Base-by-base conservation (phyloP, 768 basidiomycete genomes). In the Tylopilus vinaceipallidus region DNA sequence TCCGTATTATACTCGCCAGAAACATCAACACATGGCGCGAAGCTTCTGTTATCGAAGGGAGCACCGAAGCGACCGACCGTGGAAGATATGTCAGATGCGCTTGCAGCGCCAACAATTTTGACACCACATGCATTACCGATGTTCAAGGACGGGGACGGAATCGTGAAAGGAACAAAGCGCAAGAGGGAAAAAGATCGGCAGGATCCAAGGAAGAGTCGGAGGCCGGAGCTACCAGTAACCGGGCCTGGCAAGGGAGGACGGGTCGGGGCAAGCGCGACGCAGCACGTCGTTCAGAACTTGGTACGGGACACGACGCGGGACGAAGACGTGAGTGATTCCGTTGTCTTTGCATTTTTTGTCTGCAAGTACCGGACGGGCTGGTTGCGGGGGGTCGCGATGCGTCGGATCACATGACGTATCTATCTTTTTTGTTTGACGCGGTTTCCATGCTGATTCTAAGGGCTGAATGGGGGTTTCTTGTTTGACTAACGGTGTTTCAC, bases 191-290 rank as follows among this genome's bases (percentile, higher is more conserved):
- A 87, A 72, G 91, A 92, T 55, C 73, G 91, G 55, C 70, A 81
- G 77, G 92, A 97, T 72, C 88, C 91, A 35, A 80, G 89, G 62
- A 97, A 97, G 80, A 93, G 91, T 71, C 81, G 81, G 62, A 80
- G 94, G 56, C 97, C 97, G 19, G 91, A 93, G 64, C 75, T 95
- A 61, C 97, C 97, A 23, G 84, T 99, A 46, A 86, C 79, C 54
- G 97, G 97, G 12, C 94, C 93, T 12, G 97, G 97, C 46, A 81
- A 80, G 61, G 97, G 97, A 19, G 97, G 97, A 45, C 75, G 97
- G 34, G 90, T 99, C 34, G 97, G 97, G 34, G 93, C 93, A 29
- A 95, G 92, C 72, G 95, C 95, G 16, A 98, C 93, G 42, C 95
- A 98, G 60, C 94, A 98, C 65, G 82, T 98, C 57, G 94, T 98